Conservation (phyloP, 2,329 filamentous ascomycete genomes). For the Colletotrichum aenigma region DNA sequence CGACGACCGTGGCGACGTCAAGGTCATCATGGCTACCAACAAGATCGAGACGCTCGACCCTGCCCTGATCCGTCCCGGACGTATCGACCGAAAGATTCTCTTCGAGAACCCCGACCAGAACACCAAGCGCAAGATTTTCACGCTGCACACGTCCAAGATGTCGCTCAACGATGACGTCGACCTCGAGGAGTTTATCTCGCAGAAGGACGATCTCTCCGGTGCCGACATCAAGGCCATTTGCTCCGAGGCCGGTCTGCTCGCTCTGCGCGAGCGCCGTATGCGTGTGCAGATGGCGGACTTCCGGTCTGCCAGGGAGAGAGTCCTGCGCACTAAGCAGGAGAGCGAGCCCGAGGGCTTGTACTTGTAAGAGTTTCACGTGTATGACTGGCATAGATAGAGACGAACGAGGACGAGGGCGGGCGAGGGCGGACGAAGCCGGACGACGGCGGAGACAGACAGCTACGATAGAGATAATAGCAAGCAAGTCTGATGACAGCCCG, state of each 20-base stretch:
- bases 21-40: constrained; percentile 99
- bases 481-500: not conserved
- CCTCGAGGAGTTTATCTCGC: constrained; percentile 95
- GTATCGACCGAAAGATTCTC: constrained; percentile 97
- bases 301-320: constrained; percentile 86
- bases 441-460: not conserved
- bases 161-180: constrained; percentile 96
- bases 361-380: constrained; percentile 66
- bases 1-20: constrained; percentile 97
- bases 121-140: constrained; percentile 97
- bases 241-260: constrained; percentile 94
- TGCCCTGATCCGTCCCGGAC: constrained; percentile 92
- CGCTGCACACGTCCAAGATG: constrained; percentile 98
- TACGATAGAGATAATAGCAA: constrained; percentile 19
- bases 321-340: constrained; percentile 98
- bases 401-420: not conserved
- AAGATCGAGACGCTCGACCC: constrained; percentile 99
- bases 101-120: constrained; percentile 77
- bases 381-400: not conserved
- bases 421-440: not conserved
- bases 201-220: constrained; percentile 96
- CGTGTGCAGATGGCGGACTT: constrained; percentile 99
- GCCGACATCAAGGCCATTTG: constrained; percentile 99
- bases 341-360: constrained; percentile 98
- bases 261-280: constrained; percentile 93